These are phyloP conservation scores for Dioszegia aurantiaca DNA, from an alignment of 768 basidiomycete species.

Conservation along the genomic window DNA sequence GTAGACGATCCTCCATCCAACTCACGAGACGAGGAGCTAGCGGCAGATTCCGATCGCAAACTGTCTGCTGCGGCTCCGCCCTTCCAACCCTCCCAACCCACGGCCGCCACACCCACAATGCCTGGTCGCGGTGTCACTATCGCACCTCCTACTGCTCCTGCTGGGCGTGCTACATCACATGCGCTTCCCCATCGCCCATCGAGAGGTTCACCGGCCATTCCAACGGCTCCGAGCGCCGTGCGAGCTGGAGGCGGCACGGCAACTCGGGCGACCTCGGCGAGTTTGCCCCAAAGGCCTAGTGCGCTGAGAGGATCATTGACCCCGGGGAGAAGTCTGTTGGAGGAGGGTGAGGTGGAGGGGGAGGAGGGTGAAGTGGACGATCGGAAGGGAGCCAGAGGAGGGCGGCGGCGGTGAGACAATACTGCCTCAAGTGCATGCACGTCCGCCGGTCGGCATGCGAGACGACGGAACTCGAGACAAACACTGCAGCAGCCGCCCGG, in stretches of 20 bases:
- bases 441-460: no score
- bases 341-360: constrained; percentile 24
- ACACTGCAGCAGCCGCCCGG: no score
- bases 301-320: constrained; percentile 19
- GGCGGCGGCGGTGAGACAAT: constrained; percentile 3
- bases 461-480: no score
- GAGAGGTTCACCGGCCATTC: background rate
- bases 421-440: background rate
- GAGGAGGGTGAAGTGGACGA: constrained; percentile 28
- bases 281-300: constrained; percentile 20
- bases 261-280: constrained; percentile 3
- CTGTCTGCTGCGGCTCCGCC: constrained; percentile 29
- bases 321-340: constrained; percentile 10
- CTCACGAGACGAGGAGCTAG: background rate
- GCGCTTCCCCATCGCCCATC: background rate
- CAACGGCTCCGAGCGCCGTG: constrained; percentile 7
- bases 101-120: background rate
- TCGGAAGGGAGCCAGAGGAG: constrained; percentile 3
- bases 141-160: constrained; percentile 10
- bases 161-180: constrained; percentile 7
- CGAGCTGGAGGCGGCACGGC: background rate
- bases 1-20: constrained; percentile 23
- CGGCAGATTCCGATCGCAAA: background rate
- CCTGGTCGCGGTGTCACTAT: background rate
- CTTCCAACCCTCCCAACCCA: constrained; percentile 29